Percentiles rank a stretch among this genome's conserved stretches.
phyloP scores from a whole-genome alignment of 1,139 yeast genomes.

The Nadsonia commutata region DNA sequence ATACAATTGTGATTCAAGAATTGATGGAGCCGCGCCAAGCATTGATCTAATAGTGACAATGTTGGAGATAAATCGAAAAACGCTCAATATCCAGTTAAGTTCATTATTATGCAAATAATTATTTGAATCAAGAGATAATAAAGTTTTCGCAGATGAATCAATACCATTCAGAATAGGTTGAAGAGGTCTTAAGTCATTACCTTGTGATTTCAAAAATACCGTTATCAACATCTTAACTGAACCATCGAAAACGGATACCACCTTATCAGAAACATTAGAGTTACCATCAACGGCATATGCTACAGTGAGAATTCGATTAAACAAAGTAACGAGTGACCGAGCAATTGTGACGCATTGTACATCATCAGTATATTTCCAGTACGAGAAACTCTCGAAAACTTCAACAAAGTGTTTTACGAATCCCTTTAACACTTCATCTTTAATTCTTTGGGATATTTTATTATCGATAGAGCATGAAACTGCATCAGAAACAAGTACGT shows the following conservation, averaged over 20 bases:
- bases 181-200: constrained; percentile 40
- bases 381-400: constrained; percentile 59
- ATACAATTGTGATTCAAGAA: constrained; percentile 50
- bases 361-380: constrained; percentile 48
- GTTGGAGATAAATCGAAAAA: constrained; percentile 29
- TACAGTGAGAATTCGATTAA: constrained; percentile 39
- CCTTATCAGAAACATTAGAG: constrained; percentile 27
- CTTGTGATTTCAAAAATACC: constrained; percentile 40
- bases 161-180: constrained; percentile 41
- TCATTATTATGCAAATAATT: constrained; percentile 23
- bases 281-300: constrained; percentile 44
- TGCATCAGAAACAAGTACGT: constrained; percentile 40
- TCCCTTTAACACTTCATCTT: constrained; percentile 40
- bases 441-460: constrained; percentile 30
- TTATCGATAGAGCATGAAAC: constrained; percentile 25
- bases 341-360: constrained; percentile 54
- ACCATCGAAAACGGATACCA: constrained; percentile 35
- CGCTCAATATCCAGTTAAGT: constrained; percentile 21
- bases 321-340: constrained; percentile 37
- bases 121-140: constrained; percentile 28
- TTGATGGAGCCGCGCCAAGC: constrained; percentile 37
- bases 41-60: constrained; percentile 43
- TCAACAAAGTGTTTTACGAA: constrained; percentile 43
- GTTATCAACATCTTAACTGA: constrained; percentile 38
- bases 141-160: constrained; percentile 30